phyloP scores from a whole-genome alignment of 495 filamentous ascomycete species.

The Articulospora tetracladia region DNA sequence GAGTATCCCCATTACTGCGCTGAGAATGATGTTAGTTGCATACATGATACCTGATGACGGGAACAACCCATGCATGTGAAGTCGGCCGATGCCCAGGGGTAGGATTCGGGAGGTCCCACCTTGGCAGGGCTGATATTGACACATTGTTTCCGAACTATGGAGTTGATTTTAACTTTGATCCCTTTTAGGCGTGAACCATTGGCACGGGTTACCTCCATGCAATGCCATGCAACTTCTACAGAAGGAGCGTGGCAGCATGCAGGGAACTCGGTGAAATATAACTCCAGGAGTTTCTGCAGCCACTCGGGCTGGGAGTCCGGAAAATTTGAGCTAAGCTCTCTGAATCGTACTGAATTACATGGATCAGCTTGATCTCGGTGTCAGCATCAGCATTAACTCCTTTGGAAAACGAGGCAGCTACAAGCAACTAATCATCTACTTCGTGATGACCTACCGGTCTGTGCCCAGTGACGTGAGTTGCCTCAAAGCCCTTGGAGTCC shows the following conservation, averaged over 20 bases:
- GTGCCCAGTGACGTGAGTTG: too few species aligned
- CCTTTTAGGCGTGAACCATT: conserved; percentile 1
- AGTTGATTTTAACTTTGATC: conserved; percentile 1
- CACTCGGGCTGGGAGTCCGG: neutral
- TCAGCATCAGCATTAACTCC: neutral
- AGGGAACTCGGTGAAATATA: neutral
- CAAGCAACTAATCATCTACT: neutral
- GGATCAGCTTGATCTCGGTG: neutral
- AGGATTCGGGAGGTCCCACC: neutral
- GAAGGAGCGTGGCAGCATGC: neutral
- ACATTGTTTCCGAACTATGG: neutral
- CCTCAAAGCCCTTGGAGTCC: neutral
- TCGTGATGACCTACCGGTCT: neutral
- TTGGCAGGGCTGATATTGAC: neutral
- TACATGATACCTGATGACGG: neutral
- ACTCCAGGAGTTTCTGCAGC: neutral
- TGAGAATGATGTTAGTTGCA: too few species aligned
- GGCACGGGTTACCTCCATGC: neutral
- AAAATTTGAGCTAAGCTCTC: neutral
- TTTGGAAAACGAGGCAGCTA: neutral
- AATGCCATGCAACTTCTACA: neutral
- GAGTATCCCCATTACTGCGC: neutral
- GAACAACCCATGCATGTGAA: neutral
- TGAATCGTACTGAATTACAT: neutral
- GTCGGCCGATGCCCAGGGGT: neutral